Conservation (phyloP, 257 asterid genomes). For the Solanum chaucha region DNA sequence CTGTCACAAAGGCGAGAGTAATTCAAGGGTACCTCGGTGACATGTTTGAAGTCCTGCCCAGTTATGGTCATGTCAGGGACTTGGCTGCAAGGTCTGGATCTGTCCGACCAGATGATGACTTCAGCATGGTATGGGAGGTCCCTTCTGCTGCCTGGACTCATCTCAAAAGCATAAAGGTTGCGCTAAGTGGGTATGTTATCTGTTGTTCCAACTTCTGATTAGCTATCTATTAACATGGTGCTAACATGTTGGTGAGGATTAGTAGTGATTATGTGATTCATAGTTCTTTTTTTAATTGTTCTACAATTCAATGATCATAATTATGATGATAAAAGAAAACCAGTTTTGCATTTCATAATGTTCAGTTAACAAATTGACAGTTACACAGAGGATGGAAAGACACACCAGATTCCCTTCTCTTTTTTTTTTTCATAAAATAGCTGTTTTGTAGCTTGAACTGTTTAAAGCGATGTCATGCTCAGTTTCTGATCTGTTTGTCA, state of each 20-base stretch:
- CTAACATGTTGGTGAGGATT: not conserved
- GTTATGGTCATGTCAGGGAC: too few species aligned
- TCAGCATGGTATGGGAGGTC: too few species aligned
- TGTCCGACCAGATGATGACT: too few species aligned
- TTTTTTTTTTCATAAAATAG: not conserved
- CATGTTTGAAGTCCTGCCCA: too few species aligned
- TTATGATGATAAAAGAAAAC: not conserved
- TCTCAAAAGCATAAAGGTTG: conserved; percentile 81
- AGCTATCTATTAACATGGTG: not conserved
- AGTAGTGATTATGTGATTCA: not conserved
- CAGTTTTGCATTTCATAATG: not conserved
- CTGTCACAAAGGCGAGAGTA: too few species aligned
- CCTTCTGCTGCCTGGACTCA: conserved; percentile 49
- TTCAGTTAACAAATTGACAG: not conserved
- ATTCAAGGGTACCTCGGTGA: too few species aligned
- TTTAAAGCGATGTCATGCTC: not conserved
- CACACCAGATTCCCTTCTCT: not conserved
- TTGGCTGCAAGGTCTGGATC: too few species aligned
- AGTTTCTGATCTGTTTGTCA: conserved; percentile 17
- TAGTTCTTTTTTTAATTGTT: not conserved
- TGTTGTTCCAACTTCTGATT: conserved; percentile 6
- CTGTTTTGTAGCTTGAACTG: not conserved
- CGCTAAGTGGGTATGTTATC: conserved; percentile 68
- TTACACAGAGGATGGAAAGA: not conserved
- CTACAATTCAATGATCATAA: not conserved